A percentile compares a stretch with the other conserved stretches of the same genome.
Evolutionary conservation across 306 rosid genomes (phyloP).

Genomic region (Citrullus colocynthis): DNA sequence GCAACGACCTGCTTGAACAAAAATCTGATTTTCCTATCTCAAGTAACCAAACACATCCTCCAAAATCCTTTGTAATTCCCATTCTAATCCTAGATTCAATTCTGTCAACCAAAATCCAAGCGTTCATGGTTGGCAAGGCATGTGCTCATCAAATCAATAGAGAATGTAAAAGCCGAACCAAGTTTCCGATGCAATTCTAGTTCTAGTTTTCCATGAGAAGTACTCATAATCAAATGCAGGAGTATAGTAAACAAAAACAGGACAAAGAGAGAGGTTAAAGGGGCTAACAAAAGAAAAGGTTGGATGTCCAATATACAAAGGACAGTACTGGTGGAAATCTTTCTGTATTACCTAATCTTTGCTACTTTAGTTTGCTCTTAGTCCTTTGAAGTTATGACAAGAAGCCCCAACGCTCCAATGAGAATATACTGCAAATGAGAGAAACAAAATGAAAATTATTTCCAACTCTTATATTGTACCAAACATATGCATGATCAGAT

Average conservation of each 20-base stretch:
- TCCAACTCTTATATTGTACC: neutral
- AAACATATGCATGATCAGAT: neutral
- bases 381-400: constrained; percentile 68
- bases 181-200: neutral
- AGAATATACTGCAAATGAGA: constrained; percentile 45
- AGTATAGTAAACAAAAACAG: constrained; percentile 3
- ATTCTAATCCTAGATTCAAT: neutral
- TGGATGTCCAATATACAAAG: constrained; percentile 15
- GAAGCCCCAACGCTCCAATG: constrained; percentile 67
- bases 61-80: neutral
- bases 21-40: neutral
- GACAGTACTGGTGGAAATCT: neutral
- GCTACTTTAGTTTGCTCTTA: constrained; percentile 17
- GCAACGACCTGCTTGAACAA: neutral
- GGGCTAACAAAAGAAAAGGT: constrained; percentile 2
- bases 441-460: neutral
- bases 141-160: neutral
- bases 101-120: neutral
- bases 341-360: neutral
- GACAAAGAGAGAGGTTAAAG: constrained; percentile 11
- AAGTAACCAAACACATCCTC: neutral
- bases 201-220: neutral
- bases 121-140: neutral
- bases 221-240: neutral
- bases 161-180: neutral